These are phyloP conservation scores for Melanogaster broomeanus DNA, from an alignment of 768 basidiomycete genomes.

Conservation along the genomic window DNA sequence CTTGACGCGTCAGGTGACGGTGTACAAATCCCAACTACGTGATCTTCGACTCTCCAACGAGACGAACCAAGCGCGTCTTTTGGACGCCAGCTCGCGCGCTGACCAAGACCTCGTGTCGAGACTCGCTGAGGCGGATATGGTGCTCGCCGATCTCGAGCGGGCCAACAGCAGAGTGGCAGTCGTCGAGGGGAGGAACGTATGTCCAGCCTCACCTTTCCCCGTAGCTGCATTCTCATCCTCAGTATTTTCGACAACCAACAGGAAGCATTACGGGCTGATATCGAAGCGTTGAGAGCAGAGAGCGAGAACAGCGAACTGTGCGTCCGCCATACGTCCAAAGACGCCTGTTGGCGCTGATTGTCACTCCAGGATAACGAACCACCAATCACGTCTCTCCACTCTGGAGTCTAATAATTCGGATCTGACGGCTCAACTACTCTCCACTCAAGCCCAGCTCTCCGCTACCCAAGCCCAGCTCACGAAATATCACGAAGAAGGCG, in stretches of 20 bases:
- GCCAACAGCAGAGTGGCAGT: slow-evolving; percentile 93
- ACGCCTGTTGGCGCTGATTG: neutral
- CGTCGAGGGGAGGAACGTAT: slow-evolving; percentile 90
- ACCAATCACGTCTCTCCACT: slow-evolving; percentile 73
- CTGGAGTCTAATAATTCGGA: slow-evolving; percentile 57
- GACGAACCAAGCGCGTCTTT: slow-evolving; percentile 86
- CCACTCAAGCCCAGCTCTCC: slow-evolving; percentile 20
- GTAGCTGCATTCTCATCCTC: neutral
- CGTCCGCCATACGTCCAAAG: slow-evolving; percentile 18
- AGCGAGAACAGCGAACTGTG: slow-evolving; percentile 71
- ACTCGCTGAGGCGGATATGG: slow-evolving; percentile 92
- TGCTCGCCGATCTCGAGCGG: slow-evolving; percentile 89
- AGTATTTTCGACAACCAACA: slow-evolving; percentile 26
- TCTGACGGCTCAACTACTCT: slow-evolving; percentile 15
- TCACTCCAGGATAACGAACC: slow-evolving; percentile 23
- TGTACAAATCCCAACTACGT: slow-evolving; percentile 85
- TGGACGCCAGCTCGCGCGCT: slow-evolving; percentile 90
- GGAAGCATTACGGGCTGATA: slow-evolving; percentile 96
- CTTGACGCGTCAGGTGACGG: slow-evolving; percentile 85
- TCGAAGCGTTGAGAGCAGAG: slow-evolving; percentile 85
- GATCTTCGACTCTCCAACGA: slow-evolving; percentile 92
- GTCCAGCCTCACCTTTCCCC: slow-evolving; percentile 17
- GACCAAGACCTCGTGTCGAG: slow-evolving; percentile 93
- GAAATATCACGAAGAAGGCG: slow-evolving; percentile 13
- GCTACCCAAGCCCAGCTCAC: slow-evolving; percentile 17